Base-by-base conservation (phyloP, 148 eudicot genomes). In the Amaranthus hypochondriacus region DNA sequence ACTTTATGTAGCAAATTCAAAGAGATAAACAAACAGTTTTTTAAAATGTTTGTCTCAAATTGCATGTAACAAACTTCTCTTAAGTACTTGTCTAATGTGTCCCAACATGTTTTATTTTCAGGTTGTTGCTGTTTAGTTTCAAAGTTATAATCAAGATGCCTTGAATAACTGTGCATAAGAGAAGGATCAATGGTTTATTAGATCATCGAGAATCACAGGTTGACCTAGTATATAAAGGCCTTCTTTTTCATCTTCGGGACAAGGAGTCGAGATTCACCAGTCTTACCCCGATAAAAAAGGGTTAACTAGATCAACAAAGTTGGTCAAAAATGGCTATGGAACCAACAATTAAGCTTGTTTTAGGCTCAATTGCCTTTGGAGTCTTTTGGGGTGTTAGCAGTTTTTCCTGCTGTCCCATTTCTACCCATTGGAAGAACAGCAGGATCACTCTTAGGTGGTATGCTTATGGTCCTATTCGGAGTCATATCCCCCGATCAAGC, bases 341-440 rank as follows among this genome's bases (percentile, higher is more conserved):
- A 69, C 72, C 91, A n/a, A 86, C 93, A 42, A 81, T 76, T 9
- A 86, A 88, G 78, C 78, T 91, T 80, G 78, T 88, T 77, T 77
- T 94, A 69, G 96, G 98, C 5, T 89, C 88, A 39, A 64, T 82
- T 49, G 91, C 98, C 62, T 94, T 94, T 75, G 91, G 81, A 44
- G 47, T 89, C 49, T 94, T 94, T 81, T 94, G 97, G 97, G 98
- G 82, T 94, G 39, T 63, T 91, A 56, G 96, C 97, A 21, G 98
- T 91, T 58, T 94, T 94, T 61, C 98, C 97, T 39, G 85, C 93
- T 52, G 90, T 91, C 54, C 97, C 98, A 3, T 84, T 87, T 53
- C 57, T 91, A 55, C 96, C 98, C 14, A 83, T 91, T 43, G 97
- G 98, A 4, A 84, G 96, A 51, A 94, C 98, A n/a, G 97, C 96